Conservation (phyloP, 148 eudicot species). For the Nepenthes gracilis region DNA sequence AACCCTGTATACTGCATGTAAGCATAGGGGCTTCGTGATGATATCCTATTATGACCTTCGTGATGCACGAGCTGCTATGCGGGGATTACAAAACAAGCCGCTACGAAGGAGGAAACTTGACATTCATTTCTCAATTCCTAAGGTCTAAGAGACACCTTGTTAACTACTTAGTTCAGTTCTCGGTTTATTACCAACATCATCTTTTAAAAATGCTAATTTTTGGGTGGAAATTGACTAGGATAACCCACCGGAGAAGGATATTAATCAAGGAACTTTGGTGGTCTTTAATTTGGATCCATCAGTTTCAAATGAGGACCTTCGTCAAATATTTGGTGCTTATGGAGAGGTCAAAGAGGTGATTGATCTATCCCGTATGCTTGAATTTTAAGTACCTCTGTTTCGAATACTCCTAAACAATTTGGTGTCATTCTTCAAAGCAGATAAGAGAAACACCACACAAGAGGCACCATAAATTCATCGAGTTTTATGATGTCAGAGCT, state of each 20-base stretch:
- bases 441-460: constrained; percentile 95
- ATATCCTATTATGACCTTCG: constrained; percentile 92
- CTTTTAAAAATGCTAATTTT: background rate
- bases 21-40: constrained; percentile 97
- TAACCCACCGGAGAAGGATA: constrained; percentile 90
- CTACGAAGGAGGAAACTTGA: constrained; percentile 81
- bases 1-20: constrained; percentile 84
- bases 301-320: constrained; percentile 83
- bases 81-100: constrained; percentile 75
- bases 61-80: constrained; percentile 88
- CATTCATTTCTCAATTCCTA: constrained; percentile 96
- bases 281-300: constrained; percentile 91
- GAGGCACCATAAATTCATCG: constrained; percentile 86
- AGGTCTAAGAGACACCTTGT: constrained; percentile 29
- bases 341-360: constrained; percentile 95
- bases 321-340: constrained; percentile 73
- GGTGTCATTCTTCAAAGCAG: constrained; percentile 20
- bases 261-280: constrained; percentile 91
- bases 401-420: background rate
- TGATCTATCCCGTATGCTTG: background rate
- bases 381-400: background rate
- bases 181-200: background rate
- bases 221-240: constrained; percentile 28
- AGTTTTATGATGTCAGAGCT: constrained; percentile 88
- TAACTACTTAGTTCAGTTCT: background rate